Conservation (phyloP, 2,329 filamentous ascomycete species). For the Talaromyces verruculosus region DNA sequence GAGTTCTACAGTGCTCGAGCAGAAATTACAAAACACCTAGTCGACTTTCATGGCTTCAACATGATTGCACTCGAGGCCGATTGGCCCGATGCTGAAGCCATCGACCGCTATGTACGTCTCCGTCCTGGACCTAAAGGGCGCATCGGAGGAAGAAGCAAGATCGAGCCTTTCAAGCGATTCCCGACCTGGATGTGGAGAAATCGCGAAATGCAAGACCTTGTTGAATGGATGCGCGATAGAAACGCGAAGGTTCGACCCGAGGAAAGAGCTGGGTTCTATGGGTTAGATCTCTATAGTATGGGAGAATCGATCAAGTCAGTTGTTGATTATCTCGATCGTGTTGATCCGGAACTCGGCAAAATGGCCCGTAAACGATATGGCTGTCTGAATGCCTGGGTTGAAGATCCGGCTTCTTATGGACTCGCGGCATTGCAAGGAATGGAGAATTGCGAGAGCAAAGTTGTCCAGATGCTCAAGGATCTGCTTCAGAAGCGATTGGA, state of each 20-base stretch:
- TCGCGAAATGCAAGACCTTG: slow-evolving; percentile 51
- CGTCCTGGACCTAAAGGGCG: slow-evolving; percentile 40
- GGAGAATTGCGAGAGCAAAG: slow-evolving; percentile 48
- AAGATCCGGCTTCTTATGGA: slow-evolving; percentile 53
- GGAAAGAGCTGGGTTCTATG: slow-evolving; percentile 48
- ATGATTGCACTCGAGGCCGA: slow-evolving; percentile 55
- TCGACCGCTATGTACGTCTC: slow-evolving; percentile 54
- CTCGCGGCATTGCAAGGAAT: slow-evolving; percentile 44
- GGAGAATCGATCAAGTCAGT: slow-evolving; percentile 49
- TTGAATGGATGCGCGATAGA: slow-evolving; percentile 53
- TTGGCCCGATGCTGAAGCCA: slow-evolving; percentile 55
- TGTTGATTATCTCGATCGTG: slow-evolving; percentile 49
- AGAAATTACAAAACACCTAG: slow-evolving; percentile 53
- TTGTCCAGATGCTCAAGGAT: slow-evolving; percentile 49
- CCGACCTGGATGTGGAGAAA: slow-evolving; percentile 61
- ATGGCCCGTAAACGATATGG: slow-evolving; percentile 49
- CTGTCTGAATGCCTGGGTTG: slow-evolving; percentile 51
- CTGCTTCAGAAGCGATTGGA: slow-evolving; percentile 47
- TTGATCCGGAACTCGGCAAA: slow-evolving; percentile 47
- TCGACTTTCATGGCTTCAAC: slow-evolving; percentile 52
- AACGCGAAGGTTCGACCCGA: slow-evolving; percentile 38
- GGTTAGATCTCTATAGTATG: slow-evolving; percentile 55
- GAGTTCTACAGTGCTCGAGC: slow-evolving; percentile 56
- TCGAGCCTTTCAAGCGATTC: slow-evolving; percentile 51
- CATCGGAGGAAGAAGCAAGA: slow-evolving; percentile 30